Percentiles rank a stretch among this genome's conserved stretches.
phyloP scores from a whole-genome alignment of 176 grass and related monocot species.

The Musa beccarii region DNA sequence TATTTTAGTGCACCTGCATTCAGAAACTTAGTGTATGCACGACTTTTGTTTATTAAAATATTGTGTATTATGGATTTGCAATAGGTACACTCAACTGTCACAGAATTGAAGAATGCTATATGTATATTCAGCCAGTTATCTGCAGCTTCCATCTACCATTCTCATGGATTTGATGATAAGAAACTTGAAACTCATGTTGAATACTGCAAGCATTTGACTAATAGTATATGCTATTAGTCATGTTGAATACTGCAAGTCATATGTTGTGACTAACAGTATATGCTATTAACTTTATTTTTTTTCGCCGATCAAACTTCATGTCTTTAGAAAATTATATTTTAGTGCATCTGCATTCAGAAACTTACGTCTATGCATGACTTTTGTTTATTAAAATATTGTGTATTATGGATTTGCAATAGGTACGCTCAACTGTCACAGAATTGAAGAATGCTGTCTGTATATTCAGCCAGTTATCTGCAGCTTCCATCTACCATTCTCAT shows the following conservation, averaged over 20 bases:
- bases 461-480: slow-evolving; percentile 67
- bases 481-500: slow-evolving; percentile 72
- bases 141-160: slow-evolving; percentile 63
- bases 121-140: slow-evolving; percentile 74
- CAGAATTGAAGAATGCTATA: slow-evolving; percentile 86
- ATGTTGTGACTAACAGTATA: too few relatives aligned
- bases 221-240: too few relatives aligned
- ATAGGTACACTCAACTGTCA: slow-evolving; percentile 73
- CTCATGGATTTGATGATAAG: slow-evolving; percentile 95
- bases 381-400: not conserved
- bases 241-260: too few relatives aligned
- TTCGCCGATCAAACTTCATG: too few relatives aligned
- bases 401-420: slow-evolving; percentile 30
- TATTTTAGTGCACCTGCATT: too few relatives aligned
- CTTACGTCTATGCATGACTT: too few relatives aligned
- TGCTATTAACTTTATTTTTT: too few relatives aligned
- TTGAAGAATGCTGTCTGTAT: slow-evolving; percentile 87
- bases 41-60: too few relatives aligned
- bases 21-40: too few relatives aligned
- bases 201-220: slow-evolving; percentile 73
- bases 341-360: too few relatives aligned
- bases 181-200: slow-evolving; percentile 93
- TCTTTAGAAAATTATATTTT: too few relatives aligned
- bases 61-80: slow-evolving; percentile 7
- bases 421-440: slow-evolving; percentile 74